Percentiles rank a stretch among this genome's conserved stretches.
phyloP scores from a whole-genome alignment of 106 monocot species.

The Dioscorea zingiberensis region DNA sequence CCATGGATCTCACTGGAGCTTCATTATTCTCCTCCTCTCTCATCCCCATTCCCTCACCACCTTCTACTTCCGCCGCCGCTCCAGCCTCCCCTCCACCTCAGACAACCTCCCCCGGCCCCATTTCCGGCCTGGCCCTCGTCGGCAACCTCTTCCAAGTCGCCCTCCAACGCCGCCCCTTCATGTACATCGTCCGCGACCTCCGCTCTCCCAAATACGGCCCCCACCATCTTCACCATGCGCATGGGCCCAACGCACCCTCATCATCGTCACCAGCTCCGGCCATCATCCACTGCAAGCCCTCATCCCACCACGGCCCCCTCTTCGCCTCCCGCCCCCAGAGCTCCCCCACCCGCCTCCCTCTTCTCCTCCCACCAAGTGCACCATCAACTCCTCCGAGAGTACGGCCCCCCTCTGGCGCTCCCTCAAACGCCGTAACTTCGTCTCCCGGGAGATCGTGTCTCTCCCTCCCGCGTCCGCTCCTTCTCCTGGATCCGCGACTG shows the following conservation, averaged over 20 bases:
- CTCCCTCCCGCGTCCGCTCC: constrained; percentile 31
- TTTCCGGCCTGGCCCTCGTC: constrained; percentile 79
- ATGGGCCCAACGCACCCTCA: constrained; percentile 83
- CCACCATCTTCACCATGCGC: constrained; percentile 80
- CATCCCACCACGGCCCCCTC: constrained; percentile 52
- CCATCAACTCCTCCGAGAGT: constrained; percentile 81
- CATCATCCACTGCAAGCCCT: constrained; percentile 91
- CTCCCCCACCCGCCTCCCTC: constrained; percentile 75
- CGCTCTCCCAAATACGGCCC: constrained; percentile 71
- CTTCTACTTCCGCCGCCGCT: constrained; percentile 53
- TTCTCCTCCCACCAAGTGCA: constrained; percentile 74
- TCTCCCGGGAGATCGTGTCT: constrained; percentile 58
- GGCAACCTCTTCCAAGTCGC: constrained; percentile 86
- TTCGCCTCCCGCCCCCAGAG: constrained; percentile 82
- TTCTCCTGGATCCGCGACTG: constrained; percentile 70
- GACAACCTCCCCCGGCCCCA: constrained; percentile 66
- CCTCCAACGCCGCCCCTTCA: constrained; percentile 77
- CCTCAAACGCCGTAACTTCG: constrained; percentile 82
- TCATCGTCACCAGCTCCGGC: constrained; percentile 60
- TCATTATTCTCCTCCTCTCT: constrained; percentile 27
- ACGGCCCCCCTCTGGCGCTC: constrained; percentile 88
- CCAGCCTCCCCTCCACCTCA: not conserved
- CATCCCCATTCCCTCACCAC: constrained; percentile 11
- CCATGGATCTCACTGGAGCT: constrained; percentile 45
- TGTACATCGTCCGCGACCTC: constrained; percentile 79